Conservation (phyloP, 2,329 filamentous ascomycete genomes). For the Volutella citrinella region DNA sequence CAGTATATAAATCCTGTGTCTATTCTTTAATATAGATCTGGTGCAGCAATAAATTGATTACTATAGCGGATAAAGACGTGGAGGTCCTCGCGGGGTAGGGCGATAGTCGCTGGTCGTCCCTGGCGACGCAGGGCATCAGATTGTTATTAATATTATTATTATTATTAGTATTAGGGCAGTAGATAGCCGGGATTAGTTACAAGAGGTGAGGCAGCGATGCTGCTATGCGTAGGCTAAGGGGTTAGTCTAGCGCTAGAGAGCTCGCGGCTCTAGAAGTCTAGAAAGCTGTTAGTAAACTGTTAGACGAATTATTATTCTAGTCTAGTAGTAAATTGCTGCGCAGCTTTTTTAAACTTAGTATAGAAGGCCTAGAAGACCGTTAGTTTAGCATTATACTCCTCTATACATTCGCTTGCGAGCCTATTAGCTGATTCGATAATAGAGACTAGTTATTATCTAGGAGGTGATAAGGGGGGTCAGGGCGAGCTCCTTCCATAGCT, state of each 20-base stretch:
- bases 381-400: conserved; percentile 9
- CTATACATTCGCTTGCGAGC: conserved; percentile 3
- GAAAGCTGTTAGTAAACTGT: conserved; percentile 8
- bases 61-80: conserved; percentile 13
- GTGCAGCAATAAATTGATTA: conserved; percentile 5
- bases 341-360: conserved; percentile 8
- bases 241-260: conserved; percentile 3
- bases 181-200: background rate
- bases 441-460: conserved; percentile 5
- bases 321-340: conserved; percentile 7
- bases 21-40: conserved; percentile 8
- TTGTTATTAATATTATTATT: too few relatives aligned
- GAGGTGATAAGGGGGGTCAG: background rate
- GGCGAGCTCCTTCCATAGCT: conserved; percentile 7
- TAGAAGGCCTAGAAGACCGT: conserved; percentile 12
- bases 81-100: conserved; percentile 12
- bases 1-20: conserved; percentile 10
- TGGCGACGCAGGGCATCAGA: conserved; percentile 11
- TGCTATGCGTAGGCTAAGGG: conserved; percentile 4
- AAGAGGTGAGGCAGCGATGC: conserved; percentile 1
- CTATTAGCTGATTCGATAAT: conserved; percentile 5
- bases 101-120: conserved; percentile 7
- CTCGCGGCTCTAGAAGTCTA: conserved; percentile 9
- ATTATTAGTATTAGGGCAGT: conserved; percentile 2
- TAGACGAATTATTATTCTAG: conserved; percentile 7